Evolutionary conservation across 2,329 filamentous ascomycete species (phyloP).

Genomic region (Metarhizium robertsii): DNA sequence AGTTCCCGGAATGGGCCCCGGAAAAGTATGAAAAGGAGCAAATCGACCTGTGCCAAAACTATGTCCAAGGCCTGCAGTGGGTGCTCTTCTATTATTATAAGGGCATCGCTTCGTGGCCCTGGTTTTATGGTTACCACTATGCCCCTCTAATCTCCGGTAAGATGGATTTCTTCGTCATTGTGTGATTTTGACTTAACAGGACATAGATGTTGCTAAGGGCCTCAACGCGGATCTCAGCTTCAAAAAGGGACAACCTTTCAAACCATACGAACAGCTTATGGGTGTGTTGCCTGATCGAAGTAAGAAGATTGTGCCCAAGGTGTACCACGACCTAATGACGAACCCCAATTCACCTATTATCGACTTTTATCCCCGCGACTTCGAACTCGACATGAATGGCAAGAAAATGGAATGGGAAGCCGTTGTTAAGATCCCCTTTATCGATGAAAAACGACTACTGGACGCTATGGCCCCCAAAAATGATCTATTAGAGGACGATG

Average conservation of each 20-base stretch:
- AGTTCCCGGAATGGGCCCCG: constrained; percentile 78
- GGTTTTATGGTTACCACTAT: constrained; percentile 97
- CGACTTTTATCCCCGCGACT: constrained; percentile 96
- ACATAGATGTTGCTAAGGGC: constrained; percentile 76
- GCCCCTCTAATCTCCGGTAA: constrained; percentile 86
- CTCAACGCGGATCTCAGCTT: constrained; percentile 84
- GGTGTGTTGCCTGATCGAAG: constrained; percentile 94
- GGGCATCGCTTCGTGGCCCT: constrained; percentile 95
- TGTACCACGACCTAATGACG: constrained; percentile 91
- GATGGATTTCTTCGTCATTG: constrained; percentile 10
- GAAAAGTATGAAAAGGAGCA: constrained; percentile 70
- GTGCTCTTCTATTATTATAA: constrained; percentile 97
- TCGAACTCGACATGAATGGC: constrained; percentile 97
- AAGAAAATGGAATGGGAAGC: constrained; percentile 99
- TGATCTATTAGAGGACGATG: constrained; percentile 62
- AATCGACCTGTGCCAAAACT: constrained; percentile 80
- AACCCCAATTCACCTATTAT: constrained; percentile 84
- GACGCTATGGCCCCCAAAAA: constrained; percentile 82
- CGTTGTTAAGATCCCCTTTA: constrained; percentile 98
- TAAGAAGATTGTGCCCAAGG: constrained; percentile 84
- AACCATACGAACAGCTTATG: constrained; percentile 94
- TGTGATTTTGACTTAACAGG: constrained; percentile 11
- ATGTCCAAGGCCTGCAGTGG: constrained; percentile 96
- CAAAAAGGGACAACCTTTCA: constrained; percentile 88
- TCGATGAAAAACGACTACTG: constrained; percentile 81